Evolutionary conservation across 345 rosid species (phyloP).

Genomic region (Laguncularia racemosa): DNA sequence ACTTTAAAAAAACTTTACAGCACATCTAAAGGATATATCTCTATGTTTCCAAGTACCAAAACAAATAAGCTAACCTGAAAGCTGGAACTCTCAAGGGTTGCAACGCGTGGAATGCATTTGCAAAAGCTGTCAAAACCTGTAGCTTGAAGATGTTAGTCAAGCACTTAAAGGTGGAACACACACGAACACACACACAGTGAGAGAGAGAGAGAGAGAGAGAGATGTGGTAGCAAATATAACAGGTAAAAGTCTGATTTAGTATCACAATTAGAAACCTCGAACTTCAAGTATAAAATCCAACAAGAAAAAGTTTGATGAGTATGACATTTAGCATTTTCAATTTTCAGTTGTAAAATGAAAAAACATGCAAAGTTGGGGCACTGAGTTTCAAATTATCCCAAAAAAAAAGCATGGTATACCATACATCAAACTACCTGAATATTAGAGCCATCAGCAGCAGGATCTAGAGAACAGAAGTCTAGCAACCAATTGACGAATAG

Average conservation of each 20-base stretch:
- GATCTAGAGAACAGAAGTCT: constrained; percentile 61
- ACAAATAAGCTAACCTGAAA: constrained; percentile 58
- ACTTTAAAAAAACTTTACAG: no score
- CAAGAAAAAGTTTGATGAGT: no score
- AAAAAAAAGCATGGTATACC: neutral
- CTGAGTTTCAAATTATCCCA: no score
- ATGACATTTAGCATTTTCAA: no score
- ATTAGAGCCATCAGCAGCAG: constrained; percentile 56
- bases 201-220: no score
- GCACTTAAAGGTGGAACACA: neutral
- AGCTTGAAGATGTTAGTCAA: constrained; percentile 6
- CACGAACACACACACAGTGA: neutral
- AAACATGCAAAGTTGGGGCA: no score
- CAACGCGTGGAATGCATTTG: constrained; percentile 76
- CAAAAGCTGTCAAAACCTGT: constrained; percentile 84
- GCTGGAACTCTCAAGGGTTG: constrained; percentile 93
- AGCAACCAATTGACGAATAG: constrained; percentile 69
- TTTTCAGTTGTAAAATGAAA: no score
- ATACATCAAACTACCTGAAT: constrained; percentile 47
- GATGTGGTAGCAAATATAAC: no score
- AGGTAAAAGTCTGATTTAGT: no score
- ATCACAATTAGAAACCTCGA: no score
- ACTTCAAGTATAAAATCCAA: no score
- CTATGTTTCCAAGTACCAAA: neutral
- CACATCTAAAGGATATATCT: neutral